Percentiles rank a stretch among this genome's conserved stretches.
Conservation (phyloP, 768 basidiomycete species). For the Hebeloma cylindrosporum region DNA sequence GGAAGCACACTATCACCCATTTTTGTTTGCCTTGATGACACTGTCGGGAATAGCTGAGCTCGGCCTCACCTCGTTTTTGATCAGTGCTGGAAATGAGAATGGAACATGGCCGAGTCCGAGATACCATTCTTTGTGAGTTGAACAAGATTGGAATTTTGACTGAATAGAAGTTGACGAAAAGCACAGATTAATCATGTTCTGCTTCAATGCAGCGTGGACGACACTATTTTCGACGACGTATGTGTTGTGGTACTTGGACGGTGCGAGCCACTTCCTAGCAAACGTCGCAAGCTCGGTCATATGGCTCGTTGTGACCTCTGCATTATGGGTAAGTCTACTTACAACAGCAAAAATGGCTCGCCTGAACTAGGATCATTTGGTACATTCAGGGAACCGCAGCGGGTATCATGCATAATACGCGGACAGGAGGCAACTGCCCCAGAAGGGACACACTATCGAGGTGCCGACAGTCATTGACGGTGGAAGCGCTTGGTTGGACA, state of each 20-base stretch:
- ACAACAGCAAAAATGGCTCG: too few species aligned
- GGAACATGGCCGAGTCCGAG: constrained; percentile 58
- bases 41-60: constrained; percentile 70
- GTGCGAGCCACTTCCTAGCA: constrained; percentile 67
- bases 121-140: constrained; percentile 64
- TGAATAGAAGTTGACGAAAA: too few species aligned
- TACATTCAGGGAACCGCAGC: constrained; percentile 58
- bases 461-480: constrained; percentile 73
- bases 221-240: constrained; percentile 67
- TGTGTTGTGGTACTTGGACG: constrained; percentile 68
- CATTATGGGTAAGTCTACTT: constrained; percentile 58
- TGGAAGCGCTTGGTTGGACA: constrained; percentile 76
- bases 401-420: constrained; percentile 65
- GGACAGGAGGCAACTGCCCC: constrained; percentile 59
- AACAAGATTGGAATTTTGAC: too few species aligned
- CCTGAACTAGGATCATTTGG: not conserved
- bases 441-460: constrained; percentile 52
- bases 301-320: constrained; percentile 65
- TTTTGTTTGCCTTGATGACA: constrained; percentile 64
- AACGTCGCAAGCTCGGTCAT: constrained; percentile 74
- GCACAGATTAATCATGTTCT: constrained; percentile 52
- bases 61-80: constrained; percentile 71
- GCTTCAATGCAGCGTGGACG: constrained; percentile 77
- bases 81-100: constrained; percentile 65
- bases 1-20: constrained; percentile 59